Percentiles rank a stretch among this genome's conserved stretches.
These are phyloP conservation scores for Saccharomycopsis phalli DNA, from an alignment of 1,139 yeast species.

Conservation along the genomic window DNA sequence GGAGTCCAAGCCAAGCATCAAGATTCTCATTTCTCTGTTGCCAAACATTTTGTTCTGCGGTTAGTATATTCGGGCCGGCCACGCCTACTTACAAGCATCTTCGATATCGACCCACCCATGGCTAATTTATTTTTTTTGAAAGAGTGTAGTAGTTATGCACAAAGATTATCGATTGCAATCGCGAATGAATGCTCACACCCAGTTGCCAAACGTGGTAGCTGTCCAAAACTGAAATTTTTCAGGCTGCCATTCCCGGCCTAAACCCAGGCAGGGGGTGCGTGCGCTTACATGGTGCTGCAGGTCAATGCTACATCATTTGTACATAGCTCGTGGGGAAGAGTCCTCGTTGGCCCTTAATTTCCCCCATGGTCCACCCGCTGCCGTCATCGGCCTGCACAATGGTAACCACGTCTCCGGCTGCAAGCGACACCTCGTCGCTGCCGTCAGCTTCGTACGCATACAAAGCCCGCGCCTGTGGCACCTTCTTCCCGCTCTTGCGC, in stretches of 20 bases:
- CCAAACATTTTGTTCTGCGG: constrained; percentile 39
- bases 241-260: not conserved
- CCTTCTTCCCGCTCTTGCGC: constrained; percentile 51
- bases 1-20: constrained; percentile 87
- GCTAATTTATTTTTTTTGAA: too few relatives aligned
- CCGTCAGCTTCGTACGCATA: constrained; percentile 80
- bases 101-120: constrained; percentile 44
- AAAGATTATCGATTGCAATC: too few relatives aligned
- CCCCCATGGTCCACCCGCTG: constrained; percentile 96
- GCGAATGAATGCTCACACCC: too few relatives aligned
- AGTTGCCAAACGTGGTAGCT: too few relatives aligned
- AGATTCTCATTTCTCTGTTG: constrained; percentile 47
- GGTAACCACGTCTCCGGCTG: constrained; percentile 67
- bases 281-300: too few relatives aligned
- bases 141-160: too few relatives aligned
- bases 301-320: constrained; percentile 28
- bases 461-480: constrained; percentile 61
- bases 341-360: constrained; percentile 61
- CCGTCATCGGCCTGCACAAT: constrained; percentile 70
- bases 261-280: not conserved
- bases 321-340: constrained; percentile 79
- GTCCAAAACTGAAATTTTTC: not conserved
- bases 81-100: constrained; percentile 30
- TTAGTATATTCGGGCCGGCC: not conserved
- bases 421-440: constrained; percentile 67